These are phyloP conservation scores for Capsella bursapastoris DNA, from an alignment of 345 rosid genomes.

Conservation along the genomic window DNA sequence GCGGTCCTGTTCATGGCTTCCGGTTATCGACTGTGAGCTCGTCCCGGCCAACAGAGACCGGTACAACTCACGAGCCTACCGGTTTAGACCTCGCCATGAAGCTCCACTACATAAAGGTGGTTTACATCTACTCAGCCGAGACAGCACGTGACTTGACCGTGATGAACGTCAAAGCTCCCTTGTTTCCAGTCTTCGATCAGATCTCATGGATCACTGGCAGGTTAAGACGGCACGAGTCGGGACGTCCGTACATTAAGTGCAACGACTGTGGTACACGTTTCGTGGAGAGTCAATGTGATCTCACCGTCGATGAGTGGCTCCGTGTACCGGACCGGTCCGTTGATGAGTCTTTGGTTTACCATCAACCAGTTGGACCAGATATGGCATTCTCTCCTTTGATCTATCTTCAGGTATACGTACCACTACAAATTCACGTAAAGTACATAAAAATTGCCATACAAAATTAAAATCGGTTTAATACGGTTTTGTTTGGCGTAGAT, in stretches of 20 bases:
- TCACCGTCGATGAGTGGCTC: constrained; percentile 73
- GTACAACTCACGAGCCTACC: constrained; percentile 49
- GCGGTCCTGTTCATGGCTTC: constrained; percentile 48
- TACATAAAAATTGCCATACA: not conserved
- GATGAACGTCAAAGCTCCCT: constrained; percentile 51
- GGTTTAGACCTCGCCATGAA: constrained; percentile 81
- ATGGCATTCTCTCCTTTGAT: constrained; percentile 61
- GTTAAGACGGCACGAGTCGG: constrained; percentile 53
- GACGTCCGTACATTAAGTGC: constrained; percentile 76
- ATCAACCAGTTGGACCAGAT: constrained; percentile 78
- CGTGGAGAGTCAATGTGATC: constrained; percentile 66
- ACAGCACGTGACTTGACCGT: constrained; percentile 53
- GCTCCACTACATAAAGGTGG: constrained; percentile 71
- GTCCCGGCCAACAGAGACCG: constrained; percentile 49
- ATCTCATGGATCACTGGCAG: constrained; percentile 55
- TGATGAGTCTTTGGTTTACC: constrained; percentile 53
- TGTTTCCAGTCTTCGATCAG: constrained; percentile 56
- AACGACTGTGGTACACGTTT: constrained; percentile 81
- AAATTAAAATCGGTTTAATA: not conserved
- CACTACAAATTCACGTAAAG: constrained; percentile 3
- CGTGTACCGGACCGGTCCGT: constrained; percentile 46
- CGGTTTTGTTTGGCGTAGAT: constrained; percentile 45
- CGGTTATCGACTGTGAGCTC: constrained; percentile 68
- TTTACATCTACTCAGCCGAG: constrained; percentile 55
- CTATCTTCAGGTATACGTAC: constrained; percentile 61